Percentiles rank a stretch among this genome's conserved stretches.
phyloP scores from a whole-genome alignment of 1,284 basidiomycete genomes.

The Heliocybe sulcata region DNA sequence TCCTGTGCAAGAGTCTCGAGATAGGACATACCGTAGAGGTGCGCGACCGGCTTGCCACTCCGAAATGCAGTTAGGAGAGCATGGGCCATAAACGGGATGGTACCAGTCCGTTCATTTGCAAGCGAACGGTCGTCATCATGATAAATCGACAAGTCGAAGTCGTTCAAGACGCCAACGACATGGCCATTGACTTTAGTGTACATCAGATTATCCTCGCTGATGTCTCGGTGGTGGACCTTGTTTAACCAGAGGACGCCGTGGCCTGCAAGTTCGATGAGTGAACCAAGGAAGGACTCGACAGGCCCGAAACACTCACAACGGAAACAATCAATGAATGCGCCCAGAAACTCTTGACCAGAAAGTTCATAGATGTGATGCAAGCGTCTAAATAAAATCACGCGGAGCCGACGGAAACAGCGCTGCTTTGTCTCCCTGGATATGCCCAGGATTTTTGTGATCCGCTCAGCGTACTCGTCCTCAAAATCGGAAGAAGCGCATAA shows the following conservation, averaged over 20 bases:
- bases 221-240: conserved; percentile 20
- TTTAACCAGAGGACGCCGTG: conserved; percentile 23
- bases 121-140: background rate
- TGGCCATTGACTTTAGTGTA: conserved; percentile 6
- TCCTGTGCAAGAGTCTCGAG: too few relatives aligned
- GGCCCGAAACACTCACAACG: conserved; percentile 8
- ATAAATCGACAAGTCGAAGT: conserved; percentile 19
- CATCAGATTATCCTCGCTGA: conserved; percentile 25
- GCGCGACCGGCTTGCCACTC: too few relatives aligned
- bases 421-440: conserved; percentile 4
- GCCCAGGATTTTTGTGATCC: background rate
- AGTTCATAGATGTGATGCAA: conserved; percentile 9
- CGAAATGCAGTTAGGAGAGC: background rate
- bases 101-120: conserved; percentile 3
- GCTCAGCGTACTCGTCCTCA: conserved; percentile 4
- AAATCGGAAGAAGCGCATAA: conserved; percentile 9
- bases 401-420: conserved; percentile 3
- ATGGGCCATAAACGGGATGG: conserved; percentile 3
- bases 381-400: conserved; percentile 10
- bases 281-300: background rate
- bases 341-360: conserved; percentile 9
- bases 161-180: conserved; percentile 19
- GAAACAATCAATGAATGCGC: conserved; percentile 12
- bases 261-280: conserved; percentile 11
- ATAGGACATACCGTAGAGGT: too few relatives aligned